Conservation (phyloP, 2,329 filamentous ascomycete species). For the Aphanoascus verrucosus region DNA sequence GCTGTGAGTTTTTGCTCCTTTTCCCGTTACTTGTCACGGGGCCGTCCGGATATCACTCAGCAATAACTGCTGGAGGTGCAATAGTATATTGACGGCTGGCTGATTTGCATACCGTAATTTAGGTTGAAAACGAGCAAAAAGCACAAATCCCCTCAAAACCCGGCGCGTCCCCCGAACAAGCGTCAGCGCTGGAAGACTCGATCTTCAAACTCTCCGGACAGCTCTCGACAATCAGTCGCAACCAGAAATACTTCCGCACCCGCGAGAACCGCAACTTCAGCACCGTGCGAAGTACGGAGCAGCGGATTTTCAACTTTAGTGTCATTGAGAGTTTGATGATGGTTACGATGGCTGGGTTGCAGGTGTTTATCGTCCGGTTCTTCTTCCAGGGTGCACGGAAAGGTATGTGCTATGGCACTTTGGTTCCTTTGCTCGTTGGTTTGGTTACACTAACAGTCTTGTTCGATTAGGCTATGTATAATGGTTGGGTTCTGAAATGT, state of each 20-base stretch:
- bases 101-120: conserved; percentile 10
- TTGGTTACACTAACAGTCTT: conserved; percentile 5
- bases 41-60: conserved; percentile 1
- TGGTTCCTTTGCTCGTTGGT: neutral
- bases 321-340: conserved; percentile 87
- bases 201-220: conserved; percentile 91
- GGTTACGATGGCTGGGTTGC: conserved; percentile 85
- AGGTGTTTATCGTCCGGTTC: conserved; percentile 95
- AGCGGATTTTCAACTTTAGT: conserved; percentile 93
- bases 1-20: conserved; percentile 48
- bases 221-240: conserved; percentile 84
- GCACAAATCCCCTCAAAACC: conserved; percentile 78
- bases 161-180: conserved; percentile 80
- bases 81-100: neutral
- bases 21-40: neutral
- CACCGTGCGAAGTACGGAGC: conserved; percentile 92
- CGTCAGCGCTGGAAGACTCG: conserved; percentile 77
- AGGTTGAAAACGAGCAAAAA: conserved; percentile 86
- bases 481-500: conserved; percentile 6
- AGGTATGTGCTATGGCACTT: conserved; percentile 34
- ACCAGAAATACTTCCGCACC: conserved; percentile 99
- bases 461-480: conserved; percentile 12
- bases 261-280: conserved; percentile 98
- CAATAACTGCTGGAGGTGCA: neutral
- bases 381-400: conserved; percentile 88